Conservation (phyloP, 352 stramenopile species). For the Pelagophyceae sp. region DNA sequence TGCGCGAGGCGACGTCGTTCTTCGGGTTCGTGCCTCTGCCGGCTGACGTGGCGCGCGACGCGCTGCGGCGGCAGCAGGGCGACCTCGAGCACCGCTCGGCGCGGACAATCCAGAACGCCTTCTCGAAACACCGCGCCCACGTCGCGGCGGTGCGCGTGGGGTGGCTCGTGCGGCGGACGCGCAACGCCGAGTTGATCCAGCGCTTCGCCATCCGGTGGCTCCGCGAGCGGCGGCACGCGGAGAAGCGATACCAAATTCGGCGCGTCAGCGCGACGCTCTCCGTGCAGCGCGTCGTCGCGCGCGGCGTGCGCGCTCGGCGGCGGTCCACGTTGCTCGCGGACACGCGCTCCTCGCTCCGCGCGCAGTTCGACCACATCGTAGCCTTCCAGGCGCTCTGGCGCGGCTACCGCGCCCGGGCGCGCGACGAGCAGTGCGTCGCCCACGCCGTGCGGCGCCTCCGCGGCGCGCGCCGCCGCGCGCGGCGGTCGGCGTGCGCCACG, state of each 20-base stretch:
- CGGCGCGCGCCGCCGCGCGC: neutral
- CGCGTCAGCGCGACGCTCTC: slow-evolving; percentile 3
- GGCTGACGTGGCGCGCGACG: neutral
- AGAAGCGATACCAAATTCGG: too few species aligned
- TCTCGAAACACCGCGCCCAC: neutral
- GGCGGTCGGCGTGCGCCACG: neutral
- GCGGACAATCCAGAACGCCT: neutral
- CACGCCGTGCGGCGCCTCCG: neutral
- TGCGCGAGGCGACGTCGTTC: slow-evolving; percentile 26
- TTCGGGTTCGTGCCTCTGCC: slow-evolving; percentile 25
- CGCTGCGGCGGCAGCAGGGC: slow-evolving; percentile 1
- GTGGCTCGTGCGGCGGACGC: too few species aligned
- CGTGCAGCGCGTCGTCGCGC: neutral
- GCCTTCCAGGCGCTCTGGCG: slow-evolving; percentile 22
- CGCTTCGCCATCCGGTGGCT: too few species aligned
- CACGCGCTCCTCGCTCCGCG: neutral
- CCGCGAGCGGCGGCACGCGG: too few species aligned
- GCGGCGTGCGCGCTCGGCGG: too few species aligned
- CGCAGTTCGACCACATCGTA: slow-evolving; percentile 8
- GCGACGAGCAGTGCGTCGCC: neutral
- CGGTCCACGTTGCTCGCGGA: neutral
- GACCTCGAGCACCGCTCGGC: neutral
- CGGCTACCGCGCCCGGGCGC: neutral
- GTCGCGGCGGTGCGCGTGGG: too few species aligned
- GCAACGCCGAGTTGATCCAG: too few species aligned